Evolutionary conservation across 2,329 filamentous ascomycete genomes (phyloP).

Genomic region (Colletotrichum falcatum): DNA sequence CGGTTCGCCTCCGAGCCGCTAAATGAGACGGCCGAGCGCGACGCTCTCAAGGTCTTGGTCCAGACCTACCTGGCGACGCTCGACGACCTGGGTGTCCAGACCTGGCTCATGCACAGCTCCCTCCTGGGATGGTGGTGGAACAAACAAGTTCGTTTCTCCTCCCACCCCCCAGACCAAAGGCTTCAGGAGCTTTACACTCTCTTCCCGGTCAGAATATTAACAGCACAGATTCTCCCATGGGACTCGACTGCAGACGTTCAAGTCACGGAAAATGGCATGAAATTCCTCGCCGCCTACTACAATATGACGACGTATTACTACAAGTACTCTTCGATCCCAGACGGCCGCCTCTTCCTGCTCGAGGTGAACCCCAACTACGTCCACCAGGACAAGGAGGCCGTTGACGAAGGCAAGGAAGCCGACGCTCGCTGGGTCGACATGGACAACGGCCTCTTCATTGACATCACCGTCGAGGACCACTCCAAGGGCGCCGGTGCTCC

Average conservation of each 20-base stretch:
- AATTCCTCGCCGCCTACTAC: slow-evolving; percentile 73
- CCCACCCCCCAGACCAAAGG: no score
- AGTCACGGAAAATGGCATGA: slow-evolving; percentile 74
- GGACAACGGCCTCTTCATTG: slow-evolving; percentile 60
- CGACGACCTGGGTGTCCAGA: slow-evolving; percentile 74
- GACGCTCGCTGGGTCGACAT: slow-evolving; percentile 64
- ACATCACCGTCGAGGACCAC: slow-evolving; percentile 61
- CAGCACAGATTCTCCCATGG: slow-evolving; percentile 76
- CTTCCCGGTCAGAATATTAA: not conserved
- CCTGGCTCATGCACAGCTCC: slow-evolving; percentile 89
- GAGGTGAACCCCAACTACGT: slow-evolving; percentile 60
- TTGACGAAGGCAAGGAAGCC: slow-evolving; percentile 56
- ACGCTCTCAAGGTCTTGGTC: slow-evolving; percentile 74
- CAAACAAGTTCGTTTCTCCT: slow-evolving; percentile 52
- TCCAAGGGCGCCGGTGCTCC: slow-evolving; percentile 60
- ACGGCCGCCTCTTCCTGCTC: slow-evolving; percentile 60
- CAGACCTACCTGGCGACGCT: slow-evolving; percentile 80
- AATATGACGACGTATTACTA: slow-evolving; percentile 68
- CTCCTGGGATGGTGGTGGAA: slow-evolving; percentile 92
- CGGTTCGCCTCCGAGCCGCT: slow-evolving; percentile 56
- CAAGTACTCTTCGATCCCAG: slow-evolving; percentile 52
- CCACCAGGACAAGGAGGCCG: slow-evolving; percentile 45
- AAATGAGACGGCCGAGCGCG: slow-evolving; percentile 66
- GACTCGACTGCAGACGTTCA: slow-evolving; percentile 83
- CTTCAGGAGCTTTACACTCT: not conserved